Evolutionary conservation across 345 rosid genomes (phyloP).

Genomic region (Hibiscus syriacus): DNA sequence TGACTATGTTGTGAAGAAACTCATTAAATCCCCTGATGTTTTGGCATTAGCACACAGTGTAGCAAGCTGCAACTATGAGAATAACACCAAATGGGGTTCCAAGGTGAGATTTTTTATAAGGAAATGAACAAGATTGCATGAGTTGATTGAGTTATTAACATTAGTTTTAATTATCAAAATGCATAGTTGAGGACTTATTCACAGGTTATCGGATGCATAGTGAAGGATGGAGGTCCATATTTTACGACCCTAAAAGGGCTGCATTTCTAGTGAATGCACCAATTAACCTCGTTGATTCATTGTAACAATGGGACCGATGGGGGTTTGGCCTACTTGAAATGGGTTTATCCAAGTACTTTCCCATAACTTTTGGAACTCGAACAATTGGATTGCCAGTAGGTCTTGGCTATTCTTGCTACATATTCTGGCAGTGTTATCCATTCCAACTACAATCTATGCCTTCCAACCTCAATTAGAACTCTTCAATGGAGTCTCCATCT

Average conservation of each 20-base stretch:
- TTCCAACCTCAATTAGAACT: constrained; percentile 60
- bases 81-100: constrained; percentile 54
- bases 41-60: constrained; percentile 42
- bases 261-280: constrained; percentile 67
- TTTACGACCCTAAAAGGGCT: constrained; percentile 45
- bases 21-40: constrained; percentile 20
- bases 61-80: constrained; percentile 47
- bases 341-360: constrained; percentile 25
- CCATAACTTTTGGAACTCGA: constrained; percentile 37
- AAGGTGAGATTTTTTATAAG: constrained; percentile 24
- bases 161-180: too few species aligned
- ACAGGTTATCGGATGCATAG: constrained; percentile 53
- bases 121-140: too few species aligned
- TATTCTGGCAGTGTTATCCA: constrained; percentile 40
- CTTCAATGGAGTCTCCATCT: constrained; percentile 30
- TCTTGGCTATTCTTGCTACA: constrained; percentile 27
- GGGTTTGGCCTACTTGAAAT: constrained; percentile 48
- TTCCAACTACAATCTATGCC: constrained; percentile 43
- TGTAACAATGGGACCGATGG: constrained; percentile 64
- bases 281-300: constrained; percentile 27
- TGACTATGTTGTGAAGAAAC: constrained; percentile 12
- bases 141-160: too few species aligned
- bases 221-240: constrained; percentile 62
- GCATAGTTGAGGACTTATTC: constrained; percentile 58
- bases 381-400: constrained; percentile 30